These are phyloP conservation scores for Neurospora terricola DNA, from an alignment of 495 filamentous ascomycete species.

Conservation along the genomic window DNA sequence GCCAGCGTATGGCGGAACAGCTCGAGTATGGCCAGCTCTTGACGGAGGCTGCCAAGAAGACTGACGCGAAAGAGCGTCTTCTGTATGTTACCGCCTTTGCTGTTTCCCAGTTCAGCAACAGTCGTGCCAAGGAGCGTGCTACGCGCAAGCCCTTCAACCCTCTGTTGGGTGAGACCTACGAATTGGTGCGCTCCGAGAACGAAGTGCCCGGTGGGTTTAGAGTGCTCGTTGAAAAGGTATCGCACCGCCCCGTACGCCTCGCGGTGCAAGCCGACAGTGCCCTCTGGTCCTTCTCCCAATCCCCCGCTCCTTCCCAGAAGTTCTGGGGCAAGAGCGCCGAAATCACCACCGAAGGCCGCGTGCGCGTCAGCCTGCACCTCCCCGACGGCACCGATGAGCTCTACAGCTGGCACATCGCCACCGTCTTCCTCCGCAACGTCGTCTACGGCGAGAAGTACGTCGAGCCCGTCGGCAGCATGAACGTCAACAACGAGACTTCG, in stretches of 20 bases:
- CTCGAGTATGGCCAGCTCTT: constrained; percentile 82
- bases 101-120: constrained; percentile 67
- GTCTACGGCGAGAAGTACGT: constrained; percentile 98
- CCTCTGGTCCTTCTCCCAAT: constrained; percentile 76
- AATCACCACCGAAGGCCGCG: constrained; percentile 80
- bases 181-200: constrained; percentile 77
- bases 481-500: constrained; percentile 67
- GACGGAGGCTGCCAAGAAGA: constrained; percentile 56
- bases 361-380: constrained; percentile 54
- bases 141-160: constrained; percentile 98
- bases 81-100: constrained; percentile 86
- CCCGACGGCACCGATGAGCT: constrained; percentile 59
- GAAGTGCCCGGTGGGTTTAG: constrained; percentile 64
- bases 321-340: constrained; percentile 98
- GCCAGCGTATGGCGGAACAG: constrained; percentile 81
- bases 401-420: constrained; percentile 77
- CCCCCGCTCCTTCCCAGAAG: constrained; percentile 81
- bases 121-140: constrained; percentile 75
- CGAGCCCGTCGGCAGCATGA: constrained; percentile 84
- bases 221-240: constrained; percentile 86
- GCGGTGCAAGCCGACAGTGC: constrained; percentile 85
- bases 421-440: constrained; percentile 86
- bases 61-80: constrained; percentile 55
- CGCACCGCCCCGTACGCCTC: constrained; percentile 81
- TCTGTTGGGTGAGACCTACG: constrained; percentile 91